Conservation (phyloP, 2,329 filamentous ascomycete species). For the Cadophora gregata region DNA sequence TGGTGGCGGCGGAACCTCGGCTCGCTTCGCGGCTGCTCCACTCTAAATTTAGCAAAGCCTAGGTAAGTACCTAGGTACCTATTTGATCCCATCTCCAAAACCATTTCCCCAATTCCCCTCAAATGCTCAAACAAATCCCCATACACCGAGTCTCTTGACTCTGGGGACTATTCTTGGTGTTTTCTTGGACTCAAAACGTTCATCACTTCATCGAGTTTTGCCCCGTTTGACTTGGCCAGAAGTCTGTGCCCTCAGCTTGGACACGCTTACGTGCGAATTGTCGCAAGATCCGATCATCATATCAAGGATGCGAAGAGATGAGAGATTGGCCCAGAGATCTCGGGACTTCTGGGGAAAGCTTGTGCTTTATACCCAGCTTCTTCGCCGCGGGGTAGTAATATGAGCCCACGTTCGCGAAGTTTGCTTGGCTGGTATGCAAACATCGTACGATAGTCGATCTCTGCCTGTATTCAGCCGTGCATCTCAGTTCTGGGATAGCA, state of each 20-base stretch:
- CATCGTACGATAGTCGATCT: conserved; percentile 1
- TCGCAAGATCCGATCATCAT: background rate
- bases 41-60: background rate
- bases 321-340: background rate
- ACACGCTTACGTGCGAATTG: background rate
- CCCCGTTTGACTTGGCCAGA: background rate
- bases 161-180: conserved; percentile 3
- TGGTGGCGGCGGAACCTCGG: conserved; percentile 6
- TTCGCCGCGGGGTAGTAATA: background rate
- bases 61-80: too few relatives aligned
- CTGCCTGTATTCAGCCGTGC: background rate
- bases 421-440: background rate
- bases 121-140: background rate
- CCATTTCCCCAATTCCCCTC: background rate
- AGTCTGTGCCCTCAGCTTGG: conserved; percentile 4
- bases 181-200: background rate
- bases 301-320: background rate
- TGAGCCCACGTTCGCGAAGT: background rate
- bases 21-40: background rate
- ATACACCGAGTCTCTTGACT: background rate
- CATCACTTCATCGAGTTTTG: background rate
- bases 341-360: conserved; percentile 5
- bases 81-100: background rate
- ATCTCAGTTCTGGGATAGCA: background rate
- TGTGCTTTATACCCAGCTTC: background rate